These are phyloP conservation scores for Zygoascus tannicola DNA, from an alignment of 805 yeast species.

Conservation along the genomic window DNA sequence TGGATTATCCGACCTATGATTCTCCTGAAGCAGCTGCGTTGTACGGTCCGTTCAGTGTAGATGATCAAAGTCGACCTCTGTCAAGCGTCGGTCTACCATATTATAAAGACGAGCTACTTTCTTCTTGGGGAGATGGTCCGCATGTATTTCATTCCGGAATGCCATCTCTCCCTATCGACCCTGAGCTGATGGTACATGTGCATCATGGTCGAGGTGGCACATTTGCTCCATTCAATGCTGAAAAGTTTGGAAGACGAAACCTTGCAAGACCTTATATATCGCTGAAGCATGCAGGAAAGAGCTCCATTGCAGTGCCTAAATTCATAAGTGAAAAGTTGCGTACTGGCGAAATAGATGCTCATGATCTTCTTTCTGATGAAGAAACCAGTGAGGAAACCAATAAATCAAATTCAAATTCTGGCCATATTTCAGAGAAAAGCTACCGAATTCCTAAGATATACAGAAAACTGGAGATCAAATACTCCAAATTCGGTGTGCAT, in stretches of 20 bases:
- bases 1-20: conserved; percentile 27
- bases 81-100: conserved; percentile 78
- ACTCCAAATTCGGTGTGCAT: conserved; percentile 84
- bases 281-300: conserved; percentile 20
- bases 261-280: conserved; percentile 25
- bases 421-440: conserved; percentile 9
- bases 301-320: conserved; percentile 32
- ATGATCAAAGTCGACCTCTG: conserved; percentile 44
- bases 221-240: conserved; percentile 49
- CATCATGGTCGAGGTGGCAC: conserved; percentile 49
- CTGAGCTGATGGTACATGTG: conserved; percentile 45
- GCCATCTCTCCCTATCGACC: conserved; percentile 33
- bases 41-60: conserved; percentile 23
- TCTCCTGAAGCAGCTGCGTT: conserved; percentile 16
- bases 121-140: conserved; percentile 57
- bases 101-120: conserved; percentile 64
- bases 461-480: conserved; percentile 62
- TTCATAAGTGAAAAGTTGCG: conserved; percentile 51
- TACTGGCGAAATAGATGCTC: conserved; percentile 24
- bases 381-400: conserved; percentile 22
- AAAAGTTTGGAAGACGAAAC: conserved; percentile 51
- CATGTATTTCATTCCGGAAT: conserved; percentile 48
- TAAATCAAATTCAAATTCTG: conserved; percentile 12
- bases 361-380: conserved; percentile 18
- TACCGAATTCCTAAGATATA: conserved; percentile 64